A percentile compares a stretch with the other conserved stretches of the same genome.
phyloP scores from a whole-genome alignment of 441 rosid genomes.

The Sinapis alba region DNA sequence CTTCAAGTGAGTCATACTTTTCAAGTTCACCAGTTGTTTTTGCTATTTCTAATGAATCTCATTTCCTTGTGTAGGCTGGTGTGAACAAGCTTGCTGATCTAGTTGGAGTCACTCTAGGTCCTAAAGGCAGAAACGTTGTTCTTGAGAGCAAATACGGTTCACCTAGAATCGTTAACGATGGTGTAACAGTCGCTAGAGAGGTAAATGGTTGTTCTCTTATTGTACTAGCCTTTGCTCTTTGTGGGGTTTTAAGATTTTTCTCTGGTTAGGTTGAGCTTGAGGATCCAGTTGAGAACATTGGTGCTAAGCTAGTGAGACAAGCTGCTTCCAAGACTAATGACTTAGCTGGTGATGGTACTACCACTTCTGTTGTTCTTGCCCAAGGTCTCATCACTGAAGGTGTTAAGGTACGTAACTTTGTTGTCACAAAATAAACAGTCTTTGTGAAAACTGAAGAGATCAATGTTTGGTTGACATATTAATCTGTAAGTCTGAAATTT shows the following conservation, averaged over 20 bases:
- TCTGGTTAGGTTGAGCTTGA: slow-evolving; percentile 79
- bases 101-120: neutral
- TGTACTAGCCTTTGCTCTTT: neutral
- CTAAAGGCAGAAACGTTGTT: neutral
- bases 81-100: neutral
- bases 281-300: slow-evolving; percentile 93
- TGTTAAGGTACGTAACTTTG: no score
- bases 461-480: no score
- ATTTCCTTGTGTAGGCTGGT: neutral
- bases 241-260: neutral
- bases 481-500: no score
- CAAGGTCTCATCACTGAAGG: slow-evolving; percentile 97
- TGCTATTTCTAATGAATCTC: neutral
- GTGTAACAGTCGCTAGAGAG: slow-evolving; percentile 94
- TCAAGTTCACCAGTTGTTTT: neutral
- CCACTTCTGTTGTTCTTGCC: slow-evolving; percentile 95
- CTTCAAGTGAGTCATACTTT: slow-evolving; percentile 62
- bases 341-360: slow-evolving; percentile 94
- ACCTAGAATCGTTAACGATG: slow-evolving; percentile 88
- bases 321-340: slow-evolving; percentile 97
- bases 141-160: slow-evolving; percentile 52
- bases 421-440: no score
- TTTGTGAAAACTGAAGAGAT: no score
- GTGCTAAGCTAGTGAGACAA: slow-evolving; percentile 90
- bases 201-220: slow-evolving; percentile 34